Evolutionary conservation across 164 flowering plant genomes (phyloP).

Genomic region (Umbilicus rupestris): DNA sequence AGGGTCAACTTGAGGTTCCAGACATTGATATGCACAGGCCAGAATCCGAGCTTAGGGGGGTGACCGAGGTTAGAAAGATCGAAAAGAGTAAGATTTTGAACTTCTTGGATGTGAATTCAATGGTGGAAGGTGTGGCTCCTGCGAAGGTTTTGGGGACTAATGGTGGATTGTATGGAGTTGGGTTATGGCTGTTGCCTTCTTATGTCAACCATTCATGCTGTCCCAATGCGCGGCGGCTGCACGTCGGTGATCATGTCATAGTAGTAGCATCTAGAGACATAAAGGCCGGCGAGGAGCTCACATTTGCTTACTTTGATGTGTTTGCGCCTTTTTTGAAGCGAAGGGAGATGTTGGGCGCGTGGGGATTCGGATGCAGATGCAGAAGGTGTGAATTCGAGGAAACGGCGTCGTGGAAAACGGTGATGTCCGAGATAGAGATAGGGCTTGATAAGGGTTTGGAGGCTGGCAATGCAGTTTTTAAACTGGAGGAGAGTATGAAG

Average conservation of each 20-base stretch:
- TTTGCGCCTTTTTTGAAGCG: slow-evolving; percentile 41
- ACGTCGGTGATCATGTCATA: slow-evolving; percentile 57
- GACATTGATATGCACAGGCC: slow-evolving; percentile 53
- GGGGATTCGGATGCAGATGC: slow-evolving; percentile 76
- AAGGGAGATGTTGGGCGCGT: slow-evolving; percentile 35
- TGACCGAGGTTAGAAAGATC: slow-evolving; percentile 12
- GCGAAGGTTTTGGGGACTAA: slow-evolving; percentile 60
- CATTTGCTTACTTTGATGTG: slow-evolving; percentile 68
- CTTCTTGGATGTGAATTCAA: slow-evolving; percentile 74
- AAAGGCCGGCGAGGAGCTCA: slow-evolving; percentile 82
- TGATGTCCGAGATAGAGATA: slow-evolving; percentile 47
- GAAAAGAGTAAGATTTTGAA: slow-evolving; percentile 39
- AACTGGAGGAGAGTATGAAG: slow-evolving; percentile 63
- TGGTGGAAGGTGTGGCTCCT: slow-evolving; percentile 53
- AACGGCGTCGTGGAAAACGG: slow-evolving; percentile 23
- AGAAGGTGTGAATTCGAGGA: slow-evolving; percentile 75
- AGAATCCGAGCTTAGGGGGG: slow-evolving; percentile 25
- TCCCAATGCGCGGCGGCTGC: slow-evolving; percentile 68
- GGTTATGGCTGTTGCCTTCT: slow-evolving; percentile 73
- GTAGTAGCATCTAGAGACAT: slow-evolving; percentile 67
- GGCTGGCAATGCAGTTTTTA: slow-evolving; percentile 30
- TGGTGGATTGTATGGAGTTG: slow-evolving; percentile 58
- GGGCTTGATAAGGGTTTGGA: slow-evolving; percentile 46
- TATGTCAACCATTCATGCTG: slow-evolving; percentile 80
- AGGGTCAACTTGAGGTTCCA: slow-evolving; percentile 46